phyloP scores from a whole-genome alignment of 345 rosid genomes.

The Pistacia integerrima region DNA sequence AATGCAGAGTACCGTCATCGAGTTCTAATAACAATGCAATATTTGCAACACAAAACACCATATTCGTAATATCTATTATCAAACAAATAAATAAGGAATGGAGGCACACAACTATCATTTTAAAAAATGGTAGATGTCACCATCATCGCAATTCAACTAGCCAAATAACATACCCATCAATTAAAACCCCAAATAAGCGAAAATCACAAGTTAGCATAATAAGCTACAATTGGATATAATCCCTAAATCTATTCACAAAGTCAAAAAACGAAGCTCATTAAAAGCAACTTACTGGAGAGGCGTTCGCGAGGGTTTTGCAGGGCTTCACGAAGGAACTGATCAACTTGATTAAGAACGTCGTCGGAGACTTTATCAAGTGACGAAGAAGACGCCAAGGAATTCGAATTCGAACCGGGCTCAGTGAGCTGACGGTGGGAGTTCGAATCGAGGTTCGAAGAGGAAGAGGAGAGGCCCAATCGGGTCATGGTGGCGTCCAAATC shows the following conservation, averaged over 20 bases:
- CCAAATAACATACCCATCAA: too few species aligned
- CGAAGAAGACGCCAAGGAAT: constrained; percentile 14
- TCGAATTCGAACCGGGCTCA: constrained; percentile 26
- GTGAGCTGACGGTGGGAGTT: constrained; percentile 14
- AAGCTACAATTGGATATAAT: too few species aligned
- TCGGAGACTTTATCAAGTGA: constrained; percentile 34
- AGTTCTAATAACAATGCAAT: too few species aligned
- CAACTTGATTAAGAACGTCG: constrained; percentile 55
- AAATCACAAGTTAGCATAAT: too few species aligned
- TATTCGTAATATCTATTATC: too few species aligned
- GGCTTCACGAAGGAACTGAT: constrained; percentile 81
- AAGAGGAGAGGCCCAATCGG: constrained; percentile 57
- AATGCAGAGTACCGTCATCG: too few species aligned
- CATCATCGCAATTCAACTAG: too few species aligned
- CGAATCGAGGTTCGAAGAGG: constrained; percentile 30
- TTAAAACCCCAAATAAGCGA: too few species aligned
- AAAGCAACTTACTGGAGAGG: constrained; percentile 51
- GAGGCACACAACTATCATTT: too few species aligned
- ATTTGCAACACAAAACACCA: too few species aligned
- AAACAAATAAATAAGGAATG: too few species aligned
- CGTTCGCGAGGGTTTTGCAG: constrained; percentile 80
- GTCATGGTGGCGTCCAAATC: constrained; percentile 74
- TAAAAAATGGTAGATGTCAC: too few species aligned
- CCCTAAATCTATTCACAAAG: background rate
- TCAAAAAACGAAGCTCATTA: background rate